Evolutionary conservation across 768 basidiomycete genomes (phyloP).

Genomic region (Boletellus emodensis): DNA sequence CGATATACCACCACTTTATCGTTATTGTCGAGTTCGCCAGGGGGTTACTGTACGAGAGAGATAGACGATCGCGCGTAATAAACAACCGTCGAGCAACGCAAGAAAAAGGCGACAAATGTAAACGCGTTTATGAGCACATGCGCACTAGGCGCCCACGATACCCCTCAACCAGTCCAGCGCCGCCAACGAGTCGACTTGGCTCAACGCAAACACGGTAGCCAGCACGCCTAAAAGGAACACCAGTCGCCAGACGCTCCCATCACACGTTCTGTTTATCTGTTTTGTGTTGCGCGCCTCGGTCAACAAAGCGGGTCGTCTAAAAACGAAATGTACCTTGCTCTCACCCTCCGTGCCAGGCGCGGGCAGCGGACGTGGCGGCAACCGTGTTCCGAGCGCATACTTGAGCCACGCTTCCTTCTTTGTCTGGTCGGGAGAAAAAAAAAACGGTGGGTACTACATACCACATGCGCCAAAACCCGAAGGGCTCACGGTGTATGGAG

Average conservation of each 20-base stretch:
- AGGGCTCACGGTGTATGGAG: constrained; percentile 25
- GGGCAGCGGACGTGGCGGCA: constrained; percentile 22
- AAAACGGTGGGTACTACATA: background rate
- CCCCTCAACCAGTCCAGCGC: constrained; percentile 1
- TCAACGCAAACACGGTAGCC: constrained; percentile 5
- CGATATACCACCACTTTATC: no score
- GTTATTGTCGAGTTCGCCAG: no score
- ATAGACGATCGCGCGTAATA: no score
- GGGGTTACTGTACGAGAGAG: no score
- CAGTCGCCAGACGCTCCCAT: background rate
- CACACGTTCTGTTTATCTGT: constrained; percentile 1
- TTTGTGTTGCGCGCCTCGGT: background rate
- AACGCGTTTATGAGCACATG: background rate
- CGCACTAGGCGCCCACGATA: constrained; percentile 14
- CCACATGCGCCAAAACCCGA: background rate
- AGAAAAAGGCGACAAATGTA: no score
- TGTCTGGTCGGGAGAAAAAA: constrained; percentile 5
- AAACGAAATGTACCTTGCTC: constrained; percentile 6
- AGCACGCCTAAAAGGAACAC: constrained; percentile 4
- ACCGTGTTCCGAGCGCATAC: constrained; percentile 7
- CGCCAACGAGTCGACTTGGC: background rate
- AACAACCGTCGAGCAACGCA: no score
- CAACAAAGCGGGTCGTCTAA: constrained; percentile 4
- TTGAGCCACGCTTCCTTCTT: constrained; percentile 25
- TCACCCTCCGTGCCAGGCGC: constrained; percentile 9